These are phyloP conservation scores for Phaffomyces thermotolerans DNA, from an alignment of 805 yeast species.

Conservation along the genomic window DNA sequence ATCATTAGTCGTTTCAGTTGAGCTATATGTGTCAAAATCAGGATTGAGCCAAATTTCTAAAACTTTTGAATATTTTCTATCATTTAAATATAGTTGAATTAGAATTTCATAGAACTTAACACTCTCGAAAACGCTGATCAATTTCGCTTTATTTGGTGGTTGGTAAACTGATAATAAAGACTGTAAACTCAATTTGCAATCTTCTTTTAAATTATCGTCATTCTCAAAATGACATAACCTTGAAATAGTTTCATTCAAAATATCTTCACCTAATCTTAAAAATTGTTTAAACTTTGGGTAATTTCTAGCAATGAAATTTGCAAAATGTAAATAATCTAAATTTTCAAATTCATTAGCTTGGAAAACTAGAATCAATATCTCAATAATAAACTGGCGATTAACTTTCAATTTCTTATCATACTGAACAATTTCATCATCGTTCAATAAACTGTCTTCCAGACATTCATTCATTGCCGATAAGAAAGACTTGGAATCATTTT, in stretches of 20 bases:
- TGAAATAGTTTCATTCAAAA: slow-evolving; percentile 40
- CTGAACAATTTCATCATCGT: slow-evolving; percentile 43
- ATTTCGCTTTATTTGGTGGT: slow-evolving; percentile 43
- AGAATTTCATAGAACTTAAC: slow-evolving; percentile 55
- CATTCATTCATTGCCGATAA: slow-evolving; percentile 70
- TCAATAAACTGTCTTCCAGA: slow-evolving; percentile 71
- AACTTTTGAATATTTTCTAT: slow-evolving; percentile 45
- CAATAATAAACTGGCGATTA: slow-evolving; percentile 72
- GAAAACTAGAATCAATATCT: slow-evolving; percentile 57
- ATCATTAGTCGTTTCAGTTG: slow-evolving; percentile 21
- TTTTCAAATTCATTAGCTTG: slow-evolving; percentile 29
- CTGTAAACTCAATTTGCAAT: slow-evolving; percentile 71
- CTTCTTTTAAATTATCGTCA: slow-evolving; percentile 31
- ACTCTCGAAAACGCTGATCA: slow-evolving; percentile 44
- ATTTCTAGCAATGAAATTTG: slow-evolving; percentile 73
- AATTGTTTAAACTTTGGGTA: slow-evolving; percentile 83
- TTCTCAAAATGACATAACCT: slow-evolving; percentile 38
- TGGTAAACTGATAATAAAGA: slow-evolving; percentile 60
- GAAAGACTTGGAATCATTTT: slow-evolving; percentile 48
- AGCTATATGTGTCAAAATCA: slow-evolving; percentile 18
- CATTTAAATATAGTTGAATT: slow-evolving; percentile 46
- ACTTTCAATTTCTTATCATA: slow-evolving; percentile 27
- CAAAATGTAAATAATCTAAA: slow-evolving; percentile 31
- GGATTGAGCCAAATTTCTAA: slow-evolving; percentile 44
- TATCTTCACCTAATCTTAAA: slow-evolving; percentile 58